Percentiles rank a stretch among this genome's conserved stretches.
Conservation (phyloP, 192 early-diverging fungal genomes). For the Rhizophlyctis rosea region DNA sequence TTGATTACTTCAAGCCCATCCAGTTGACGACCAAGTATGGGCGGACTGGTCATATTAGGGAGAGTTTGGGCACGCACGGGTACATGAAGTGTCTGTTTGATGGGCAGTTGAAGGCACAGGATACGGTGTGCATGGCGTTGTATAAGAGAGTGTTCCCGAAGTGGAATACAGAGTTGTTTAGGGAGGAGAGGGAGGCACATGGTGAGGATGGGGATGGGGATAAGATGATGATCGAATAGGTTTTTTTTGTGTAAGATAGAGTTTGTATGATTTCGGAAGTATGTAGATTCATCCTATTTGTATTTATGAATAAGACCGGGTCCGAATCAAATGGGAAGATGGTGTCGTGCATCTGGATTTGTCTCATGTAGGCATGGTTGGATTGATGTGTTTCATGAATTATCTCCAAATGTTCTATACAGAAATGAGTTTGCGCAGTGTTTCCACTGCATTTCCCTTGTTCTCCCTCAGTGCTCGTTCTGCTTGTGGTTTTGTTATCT, state of each 20-base stretch:
- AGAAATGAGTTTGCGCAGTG: conserved; percentile 26
- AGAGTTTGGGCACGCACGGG: conserved; percentile 94
- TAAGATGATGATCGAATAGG: too few relatives aligned
- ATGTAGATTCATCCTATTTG: too few relatives aligned
- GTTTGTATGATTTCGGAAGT: not conserved
- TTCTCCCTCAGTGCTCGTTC: conserved; percentile 48
- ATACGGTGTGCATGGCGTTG: conserved; percentile 93
- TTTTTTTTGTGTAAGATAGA: conserved; percentile 2
- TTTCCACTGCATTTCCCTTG: conserved; percentile 42
- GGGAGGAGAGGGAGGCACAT: conserved; percentile 13
- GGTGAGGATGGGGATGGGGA: conserved; percentile 5
- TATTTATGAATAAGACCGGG: too few relatives aligned
- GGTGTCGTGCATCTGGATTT: too few relatives aligned
- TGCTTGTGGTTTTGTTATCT: conserved; percentile 43
- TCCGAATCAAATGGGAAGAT: too few relatives aligned
- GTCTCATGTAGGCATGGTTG: too few relatives aligned
- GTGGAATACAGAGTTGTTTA: conserved; percentile 71
- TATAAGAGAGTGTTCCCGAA: conserved; percentile 97
- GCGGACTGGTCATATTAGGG: conserved; percentile 86
- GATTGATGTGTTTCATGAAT: too few relatives aligned
- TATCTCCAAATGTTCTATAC: too few relatives aligned
- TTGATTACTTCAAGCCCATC: conserved; percentile 94
- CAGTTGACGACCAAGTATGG: conserved; percentile 90
- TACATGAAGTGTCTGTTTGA: conserved; percentile 96
- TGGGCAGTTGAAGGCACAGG: conserved; percentile 83